Percentiles rank a stretch among this genome's conserved stretches.
Evolutionary conservation across 305 asterid genomes (phyloP).

Genomic region (Nicotiana rustica): DNA sequence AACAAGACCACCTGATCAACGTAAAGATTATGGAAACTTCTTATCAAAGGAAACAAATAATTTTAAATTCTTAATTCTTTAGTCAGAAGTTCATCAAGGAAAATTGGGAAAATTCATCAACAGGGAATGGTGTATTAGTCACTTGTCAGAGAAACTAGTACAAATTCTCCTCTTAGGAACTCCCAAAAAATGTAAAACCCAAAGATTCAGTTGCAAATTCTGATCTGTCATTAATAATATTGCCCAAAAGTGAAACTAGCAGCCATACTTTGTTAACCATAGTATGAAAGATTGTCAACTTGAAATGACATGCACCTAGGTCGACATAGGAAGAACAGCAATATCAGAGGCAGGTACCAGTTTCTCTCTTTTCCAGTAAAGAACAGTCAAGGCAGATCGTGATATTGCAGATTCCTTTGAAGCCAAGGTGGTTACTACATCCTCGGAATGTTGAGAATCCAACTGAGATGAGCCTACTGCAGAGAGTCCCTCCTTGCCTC

Average conservation of each 20-base stretch:
- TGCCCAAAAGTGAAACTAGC: not conserved
- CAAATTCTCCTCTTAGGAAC: slow-evolving; percentile 24
- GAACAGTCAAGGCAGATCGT: slow-evolving; percentile 39
- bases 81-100: slow-evolving; percentile 5
- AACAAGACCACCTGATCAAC: not conserved
- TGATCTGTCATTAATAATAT: not conserved
- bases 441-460: slow-evolving; percentile 32
- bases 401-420: slow-evolving; percentile 37
- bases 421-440: slow-evolving; percentile 32
- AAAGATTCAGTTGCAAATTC: slow-evolving; percentile 24
- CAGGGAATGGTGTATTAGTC: not conserved
- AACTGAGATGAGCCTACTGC: slow-evolving; percentile 31
- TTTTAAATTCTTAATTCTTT: not conserved
- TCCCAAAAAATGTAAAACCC: slow-evolving; percentile 24
- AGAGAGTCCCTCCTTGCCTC: slow-evolving; percentile 30
- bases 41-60: slow-evolving; percentile 5
- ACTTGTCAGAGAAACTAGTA: slow-evolving; percentile 19
- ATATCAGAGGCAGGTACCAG: slow-evolving; percentile 41
- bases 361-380: slow-evolving; percentile 40
- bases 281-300: not conserved
- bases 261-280: not conserved
- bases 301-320: not conserved
- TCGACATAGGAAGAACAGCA: slow-evolving; percentile 9
- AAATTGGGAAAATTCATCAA: not conserved
- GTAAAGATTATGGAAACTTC: not conserved